Conservation (phyloP, 331 rosid species). For the Dryas integrifolia region DNA sequence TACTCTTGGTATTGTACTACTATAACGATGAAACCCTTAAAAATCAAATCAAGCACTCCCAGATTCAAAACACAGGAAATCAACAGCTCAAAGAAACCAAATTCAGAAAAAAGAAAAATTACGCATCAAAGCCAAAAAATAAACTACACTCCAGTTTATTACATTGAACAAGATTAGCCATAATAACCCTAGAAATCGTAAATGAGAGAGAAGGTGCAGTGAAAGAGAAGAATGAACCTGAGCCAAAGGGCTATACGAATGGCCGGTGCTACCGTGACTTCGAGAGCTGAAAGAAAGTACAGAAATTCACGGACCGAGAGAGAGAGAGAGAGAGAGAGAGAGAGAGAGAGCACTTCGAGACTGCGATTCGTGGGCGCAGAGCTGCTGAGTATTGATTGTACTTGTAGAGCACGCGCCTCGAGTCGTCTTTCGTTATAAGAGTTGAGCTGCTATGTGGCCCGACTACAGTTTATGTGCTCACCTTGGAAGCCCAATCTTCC, state of each 20-base stretch:
- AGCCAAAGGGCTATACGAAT: background rate
- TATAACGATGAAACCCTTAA: background rate
- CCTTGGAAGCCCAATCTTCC: background rate
- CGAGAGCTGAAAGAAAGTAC: background rate
- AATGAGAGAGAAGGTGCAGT: background rate
- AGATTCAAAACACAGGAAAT: background rate
- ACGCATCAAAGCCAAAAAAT: background rate
- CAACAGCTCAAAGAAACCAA: background rate
- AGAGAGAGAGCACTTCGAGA: background rate
- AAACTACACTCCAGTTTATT: background rate
- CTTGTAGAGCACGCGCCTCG: no score
- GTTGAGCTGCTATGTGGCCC: background rate
- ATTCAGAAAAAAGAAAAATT: background rate
- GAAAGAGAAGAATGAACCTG: background rate
- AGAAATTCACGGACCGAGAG: background rate
- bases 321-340: background rate
- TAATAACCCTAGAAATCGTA: conserved; percentile 12
- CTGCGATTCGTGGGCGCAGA: background rate
- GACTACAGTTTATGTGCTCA: background rate
- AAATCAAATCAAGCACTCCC: background rate
- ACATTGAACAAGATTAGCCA: background rate
- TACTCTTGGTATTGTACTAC: background rate
- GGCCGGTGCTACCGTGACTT: conserved; percentile 7
- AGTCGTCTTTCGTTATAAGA: no score
- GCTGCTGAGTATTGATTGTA: conserved; percentile 5